Evolutionary conservation across 2,329 filamentous ascomycete genomes (phyloP).

Genomic region (Raffaelea albimanens): DNA sequence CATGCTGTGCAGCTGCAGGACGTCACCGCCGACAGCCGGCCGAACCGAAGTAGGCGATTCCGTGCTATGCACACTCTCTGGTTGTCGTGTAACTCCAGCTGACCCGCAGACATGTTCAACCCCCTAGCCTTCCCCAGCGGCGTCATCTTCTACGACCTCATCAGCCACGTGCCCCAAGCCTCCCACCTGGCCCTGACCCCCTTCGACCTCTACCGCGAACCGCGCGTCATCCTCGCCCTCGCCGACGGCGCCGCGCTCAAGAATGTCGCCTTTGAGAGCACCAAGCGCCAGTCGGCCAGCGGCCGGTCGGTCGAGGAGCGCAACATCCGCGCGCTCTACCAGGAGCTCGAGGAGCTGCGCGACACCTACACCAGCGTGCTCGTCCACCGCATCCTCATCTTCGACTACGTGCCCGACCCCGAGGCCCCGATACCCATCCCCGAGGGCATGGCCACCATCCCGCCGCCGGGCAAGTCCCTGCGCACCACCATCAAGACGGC

Average conservation of each 20-base stretch:
- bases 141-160: conserved; percentile 79
- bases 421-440: conserved; percentile 43
- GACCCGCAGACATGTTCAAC: conserved; percentile 73
- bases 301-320: conserved; percentile 43
- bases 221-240: conserved; percentile 72
- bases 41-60: conserved; percentile 67
- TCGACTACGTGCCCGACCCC: conserved; percentile 53
- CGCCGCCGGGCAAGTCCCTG: conserved; percentile 56
- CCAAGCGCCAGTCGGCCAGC: conserved; percentile 43
- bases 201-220: conserved; percentile 84
- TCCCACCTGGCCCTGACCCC: conserved; percentile 74
- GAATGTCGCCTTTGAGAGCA: conserved; percentile 33
- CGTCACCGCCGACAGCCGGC: conserved; percentile 73
- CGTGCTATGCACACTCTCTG: not conserved
- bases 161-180: conserved; percentile 67
- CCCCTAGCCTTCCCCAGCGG: conserved; percentile 80
- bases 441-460: conserved; percentile 63
- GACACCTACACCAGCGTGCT: conserved; percentile 68
- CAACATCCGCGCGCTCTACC: conserved; percentile 49
- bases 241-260: conserved; percentile 69
- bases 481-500: conserved; percentile 73
- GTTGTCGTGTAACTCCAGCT: not conserved
- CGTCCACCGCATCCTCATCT: conserved; percentile 69
- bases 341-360: conserved; percentile 61
- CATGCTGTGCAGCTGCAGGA: conserved; percentile 78